phyloP scores from a whole-genome alignment of 225 moss, liverwort and hornwort genomes.

The Physcomitrium patens region DNA sequence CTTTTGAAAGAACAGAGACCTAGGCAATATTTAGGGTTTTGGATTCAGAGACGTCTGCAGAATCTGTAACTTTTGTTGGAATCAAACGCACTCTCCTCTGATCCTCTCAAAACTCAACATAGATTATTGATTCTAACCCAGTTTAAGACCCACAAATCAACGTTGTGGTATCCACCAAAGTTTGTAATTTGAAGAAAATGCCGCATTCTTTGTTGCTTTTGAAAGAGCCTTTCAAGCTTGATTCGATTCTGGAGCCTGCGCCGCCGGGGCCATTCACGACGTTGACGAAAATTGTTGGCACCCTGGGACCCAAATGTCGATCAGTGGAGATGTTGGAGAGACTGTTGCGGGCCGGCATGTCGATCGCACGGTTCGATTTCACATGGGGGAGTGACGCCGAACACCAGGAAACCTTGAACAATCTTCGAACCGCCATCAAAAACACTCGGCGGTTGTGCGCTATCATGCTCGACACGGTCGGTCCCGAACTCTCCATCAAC shows the following conservation, averaged over 20 bases:
- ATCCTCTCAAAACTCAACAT: no score
- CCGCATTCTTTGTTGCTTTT: slow-evolving; percentile 59
- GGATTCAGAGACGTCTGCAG: no score
- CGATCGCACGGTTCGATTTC: slow-evolving; percentile 63
- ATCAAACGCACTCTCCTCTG: no score
- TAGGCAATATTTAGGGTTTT: no score
- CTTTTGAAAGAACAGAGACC: no score
- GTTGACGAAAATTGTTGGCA: slow-evolving; percentile 63
- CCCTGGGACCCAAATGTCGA: slow-evolving; percentile 69
- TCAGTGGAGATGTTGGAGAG: slow-evolving; percentile 64
- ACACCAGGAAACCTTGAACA: slow-evolving; percentile 61
- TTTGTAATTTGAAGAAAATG: slow-evolving; percentile 22
- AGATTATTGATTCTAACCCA: no score
- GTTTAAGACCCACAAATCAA: no score
- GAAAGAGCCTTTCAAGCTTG: slow-evolving; percentile 73
- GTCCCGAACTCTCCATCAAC: slow-evolving; percentile 75
- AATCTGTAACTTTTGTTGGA: no score
- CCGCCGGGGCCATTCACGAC: slow-evolving; percentile 53
- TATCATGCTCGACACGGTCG: slow-evolving; percentile 82
- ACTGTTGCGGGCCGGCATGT: slow-evolving; percentile 83
- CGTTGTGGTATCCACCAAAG: no score
- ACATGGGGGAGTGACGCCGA: slow-evolving; percentile 42
- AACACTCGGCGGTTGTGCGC: slow-evolving; percentile 51
- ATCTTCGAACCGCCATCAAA: slow-evolving; percentile 41
- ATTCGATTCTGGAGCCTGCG: slow-evolving; percentile 79